These are phyloP conservation scores for Hepatocystis sp. DNA, from an alignment of 169 alveolate species.

Conservation along the genomic window DNA sequence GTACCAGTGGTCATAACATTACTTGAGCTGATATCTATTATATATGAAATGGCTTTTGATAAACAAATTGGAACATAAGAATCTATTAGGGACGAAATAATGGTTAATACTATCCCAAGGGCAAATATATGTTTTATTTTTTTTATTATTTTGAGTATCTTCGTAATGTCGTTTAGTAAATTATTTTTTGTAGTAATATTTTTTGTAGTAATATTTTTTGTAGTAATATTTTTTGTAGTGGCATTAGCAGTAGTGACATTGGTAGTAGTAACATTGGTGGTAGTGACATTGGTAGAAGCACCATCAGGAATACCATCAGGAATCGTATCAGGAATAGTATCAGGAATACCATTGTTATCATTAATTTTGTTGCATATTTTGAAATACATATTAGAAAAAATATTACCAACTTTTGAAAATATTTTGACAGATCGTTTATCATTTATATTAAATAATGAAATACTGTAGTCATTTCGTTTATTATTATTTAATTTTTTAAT, in stretches of 20 bases:
- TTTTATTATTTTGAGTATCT: slow-evolving; percentile 29
- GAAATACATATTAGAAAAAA: slow-evolving; percentile 18
- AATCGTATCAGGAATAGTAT: too few relatives aligned
- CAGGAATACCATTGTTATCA: too few relatives aligned
- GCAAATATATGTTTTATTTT: slow-evolving; percentile 37
- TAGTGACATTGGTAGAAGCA: too few relatives aligned
- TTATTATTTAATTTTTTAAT: background rate
- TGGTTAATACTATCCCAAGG: slow-evolving; percentile 40
- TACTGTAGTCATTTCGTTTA: background rate
- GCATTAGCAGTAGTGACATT: too few relatives aligned
- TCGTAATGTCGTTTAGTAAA: slow-evolving; percentile 34
- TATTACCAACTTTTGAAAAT: background rate
- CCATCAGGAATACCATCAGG: too few relatives aligned
- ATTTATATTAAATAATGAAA: background rate
- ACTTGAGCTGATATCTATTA: slow-evolving; percentile 25
- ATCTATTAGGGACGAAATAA: slow-evolving; percentile 57
- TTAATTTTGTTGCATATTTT: slow-evolving; percentile 24
- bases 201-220: too few relatives aligned
- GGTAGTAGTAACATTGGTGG: too few relatives aligned
- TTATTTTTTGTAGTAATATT: too few relatives aligned
- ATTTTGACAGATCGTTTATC: slow-evolving; percentile 1
- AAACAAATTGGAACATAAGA: slow-evolving; percentile 58
- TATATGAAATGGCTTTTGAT: slow-evolving; percentile 43
- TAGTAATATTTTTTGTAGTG: too few relatives aligned
- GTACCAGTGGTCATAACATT: background rate